phyloP scores from a whole-genome alignment of 2,329 filamentous ascomycete genomes.

The Tolypocladium pustulatum region DNA sequence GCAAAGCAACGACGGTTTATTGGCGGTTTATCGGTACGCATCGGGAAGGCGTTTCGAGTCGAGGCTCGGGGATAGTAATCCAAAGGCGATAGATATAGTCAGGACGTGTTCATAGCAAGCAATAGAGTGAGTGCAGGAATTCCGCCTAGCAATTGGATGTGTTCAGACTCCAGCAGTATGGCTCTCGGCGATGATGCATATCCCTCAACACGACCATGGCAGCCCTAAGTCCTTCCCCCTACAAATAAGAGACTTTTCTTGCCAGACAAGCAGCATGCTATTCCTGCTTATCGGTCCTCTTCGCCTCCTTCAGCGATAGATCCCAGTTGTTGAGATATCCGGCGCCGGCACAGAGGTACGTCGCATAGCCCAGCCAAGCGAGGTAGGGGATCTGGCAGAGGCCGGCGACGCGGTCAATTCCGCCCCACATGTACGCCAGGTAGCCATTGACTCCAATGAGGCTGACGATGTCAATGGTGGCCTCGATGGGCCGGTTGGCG shows the following conservation, averaged over 20 bases:
- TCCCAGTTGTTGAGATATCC: conserved; percentile 62
- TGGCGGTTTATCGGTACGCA: not conserved
- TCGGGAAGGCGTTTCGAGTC: not conserved
- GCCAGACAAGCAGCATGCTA: conserved; percentile 1
- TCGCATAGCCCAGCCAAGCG: conserved; percentile 78
- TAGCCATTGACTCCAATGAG: conserved; percentile 64
- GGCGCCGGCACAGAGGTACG: conserved; percentile 65
- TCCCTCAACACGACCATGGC: too few relatives aligned
- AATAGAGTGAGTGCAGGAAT: not conserved
- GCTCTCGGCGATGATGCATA: too few relatives aligned
- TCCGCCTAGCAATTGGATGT: not conserved
- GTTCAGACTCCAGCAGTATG: not conserved
- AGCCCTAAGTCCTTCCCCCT: too few relatives aligned
- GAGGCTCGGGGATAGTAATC: not conserved
- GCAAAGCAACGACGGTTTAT: not conserved
- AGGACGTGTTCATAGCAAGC: not conserved
- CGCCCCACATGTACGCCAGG: conserved; percentile 64
- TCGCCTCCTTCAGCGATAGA: conserved; percentile 26
- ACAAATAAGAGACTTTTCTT: too few relatives aligned
- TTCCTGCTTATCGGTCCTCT: conserved; percentile 10
- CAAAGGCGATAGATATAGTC: not conserved
- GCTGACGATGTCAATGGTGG: conserved; percentile 63
- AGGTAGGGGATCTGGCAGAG: conserved; percentile 74
- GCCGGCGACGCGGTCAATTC: conserved; percentile 61
- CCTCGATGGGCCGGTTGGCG: conserved; percentile 60